Conservation (phyloP, 352 stramenopile species). For the Phytophthora quininea region DNA sequence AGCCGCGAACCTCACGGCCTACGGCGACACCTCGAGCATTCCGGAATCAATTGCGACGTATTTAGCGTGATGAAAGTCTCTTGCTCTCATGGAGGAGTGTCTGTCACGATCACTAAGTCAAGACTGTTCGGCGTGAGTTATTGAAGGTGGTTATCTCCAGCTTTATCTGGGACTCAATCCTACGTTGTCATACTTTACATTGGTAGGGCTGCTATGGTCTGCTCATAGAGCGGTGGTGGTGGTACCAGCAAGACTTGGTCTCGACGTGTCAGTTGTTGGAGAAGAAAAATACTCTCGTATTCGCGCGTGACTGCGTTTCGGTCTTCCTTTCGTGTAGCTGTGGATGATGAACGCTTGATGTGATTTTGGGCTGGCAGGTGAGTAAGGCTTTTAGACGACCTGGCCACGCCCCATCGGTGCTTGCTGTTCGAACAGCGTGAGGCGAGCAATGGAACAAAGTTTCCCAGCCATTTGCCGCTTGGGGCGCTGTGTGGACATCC, state of each 20-base stretch:
- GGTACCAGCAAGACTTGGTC: background rate
- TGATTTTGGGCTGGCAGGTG: background rate
- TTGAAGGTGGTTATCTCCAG: background rate
- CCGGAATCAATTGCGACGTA: slow-evolving; percentile 30
- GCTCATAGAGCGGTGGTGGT: background rate
- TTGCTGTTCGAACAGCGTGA: slow-evolving; percentile 8
- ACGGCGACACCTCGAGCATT: slow-evolving; percentile 29
- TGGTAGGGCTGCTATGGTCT: background rate
- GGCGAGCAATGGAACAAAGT: slow-evolving; percentile 7
- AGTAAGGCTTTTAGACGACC: background rate
- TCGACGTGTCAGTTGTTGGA: background rate
- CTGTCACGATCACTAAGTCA: background rate
- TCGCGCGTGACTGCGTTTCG: background rate
- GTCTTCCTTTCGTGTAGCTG: background rate
- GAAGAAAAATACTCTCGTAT: background rate
- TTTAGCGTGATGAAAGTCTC: slow-evolving; percentile 21
- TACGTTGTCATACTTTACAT: background rate
- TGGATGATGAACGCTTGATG: background rate
- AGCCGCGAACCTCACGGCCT: slow-evolving; percentile 35
- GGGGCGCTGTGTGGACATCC: slow-evolving; percentile 11
- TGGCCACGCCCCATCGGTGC: background rate
- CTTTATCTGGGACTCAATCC: background rate
- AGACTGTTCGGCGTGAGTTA: background rate
- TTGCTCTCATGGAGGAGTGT: background rate
- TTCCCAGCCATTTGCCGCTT: slow-evolving; percentile 2